These are phyloP conservation scores for Blastomyces gilchristii DNA, from an alignment of 2,329 filamentous ascomycete species.

Conservation along the genomic window DNA sequence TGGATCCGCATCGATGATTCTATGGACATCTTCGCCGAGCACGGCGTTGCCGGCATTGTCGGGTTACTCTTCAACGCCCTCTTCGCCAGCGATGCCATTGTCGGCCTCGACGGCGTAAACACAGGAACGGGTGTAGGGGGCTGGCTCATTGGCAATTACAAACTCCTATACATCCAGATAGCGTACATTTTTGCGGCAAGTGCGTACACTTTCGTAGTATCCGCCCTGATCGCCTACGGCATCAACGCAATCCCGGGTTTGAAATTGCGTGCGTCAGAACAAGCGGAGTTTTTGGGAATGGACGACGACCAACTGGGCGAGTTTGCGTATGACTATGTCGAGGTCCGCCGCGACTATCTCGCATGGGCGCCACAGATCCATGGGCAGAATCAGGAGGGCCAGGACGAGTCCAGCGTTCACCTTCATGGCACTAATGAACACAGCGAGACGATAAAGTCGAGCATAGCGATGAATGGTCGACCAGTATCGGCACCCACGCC, in stretches of 20 bases:
- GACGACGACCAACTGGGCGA: conserved; percentile 44
- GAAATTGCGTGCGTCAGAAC: conserved; percentile 55
- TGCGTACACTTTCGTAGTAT: conserved; percentile 57
- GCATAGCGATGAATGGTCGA: not conserved
- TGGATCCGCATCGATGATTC: conserved; percentile 75
- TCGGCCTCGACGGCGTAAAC: conserved; percentile 59
- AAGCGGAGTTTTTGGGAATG: conserved; percentile 59
- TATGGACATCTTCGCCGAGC: conserved; percentile 84
- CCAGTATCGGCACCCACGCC: not conserved
- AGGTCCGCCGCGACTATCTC: conserved; percentile 42
- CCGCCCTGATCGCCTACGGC: conserved; percentile 58
- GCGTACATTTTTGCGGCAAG: conserved; percentile 56
- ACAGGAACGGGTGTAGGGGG: conserved; percentile 44
- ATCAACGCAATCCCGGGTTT: conserved; percentile 63
- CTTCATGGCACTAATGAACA: conserved; percentile 52
- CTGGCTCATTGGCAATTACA: conserved; percentile 61
- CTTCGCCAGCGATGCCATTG: conserved; percentile 65
- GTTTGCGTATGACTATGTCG: conserved; percentile 44
- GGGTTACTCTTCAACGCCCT: conserved; percentile 70
- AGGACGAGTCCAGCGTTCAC: conserved; percentile 47
- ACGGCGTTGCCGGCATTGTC: conserved; percentile 72
- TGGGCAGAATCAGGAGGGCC: conserved; percentile 37
- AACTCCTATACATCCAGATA: conserved; percentile 61
- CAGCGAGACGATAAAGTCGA: conserved; percentile 44
- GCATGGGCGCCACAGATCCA: conserved; percentile 41